These are phyloP conservation scores for Acer negundo DNA, from an alignment of 345 rosid species.

Conservation along the genomic window DNA sequence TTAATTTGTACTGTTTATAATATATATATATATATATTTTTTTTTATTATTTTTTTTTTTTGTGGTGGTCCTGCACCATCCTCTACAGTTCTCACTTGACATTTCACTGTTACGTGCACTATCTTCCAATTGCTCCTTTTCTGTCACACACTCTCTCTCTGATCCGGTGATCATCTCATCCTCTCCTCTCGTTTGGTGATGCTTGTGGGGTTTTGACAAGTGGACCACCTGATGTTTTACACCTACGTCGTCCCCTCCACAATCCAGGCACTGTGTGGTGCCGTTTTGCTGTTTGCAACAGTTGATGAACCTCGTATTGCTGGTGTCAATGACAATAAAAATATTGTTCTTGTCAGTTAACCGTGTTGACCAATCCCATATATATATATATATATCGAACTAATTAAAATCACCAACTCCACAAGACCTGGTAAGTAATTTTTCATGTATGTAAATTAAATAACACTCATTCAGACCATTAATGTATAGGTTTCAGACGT, in stretches of 20 bases:
- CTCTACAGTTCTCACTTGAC: constrained; percentile 4
- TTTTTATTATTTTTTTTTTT: too few species aligned
- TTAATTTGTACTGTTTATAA: not conserved
- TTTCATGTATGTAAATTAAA: too few species aligned
- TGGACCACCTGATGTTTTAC: constrained; percentile 30
- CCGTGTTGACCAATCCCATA: constrained; percentile 2
- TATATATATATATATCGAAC: not conserved
- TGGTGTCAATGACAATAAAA: constrained; percentile 1
- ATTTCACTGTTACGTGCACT: constrained; percentile 16
- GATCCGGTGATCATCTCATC: not conserved
- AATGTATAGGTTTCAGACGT: not conserved
- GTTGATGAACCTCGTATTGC: constrained; percentile 29
- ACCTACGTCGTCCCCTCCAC: not conserved
- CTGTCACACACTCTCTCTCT: not conserved
- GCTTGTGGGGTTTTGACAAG: constrained; percentile 41
- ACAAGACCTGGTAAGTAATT: not conserved
- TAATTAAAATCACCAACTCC: not conserved
- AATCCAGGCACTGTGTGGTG: not conserved
- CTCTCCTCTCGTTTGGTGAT: constrained; percentile 11
- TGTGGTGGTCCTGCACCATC: not conserved
- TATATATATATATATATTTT: too few species aligned
- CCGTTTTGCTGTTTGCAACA: not conserved
- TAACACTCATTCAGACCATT: too few species aligned
- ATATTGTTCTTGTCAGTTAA: not conserved
- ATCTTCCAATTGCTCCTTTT: not conserved